These are phyloP conservation scores for Thelonectria olida DNA, from an alignment of 2,329 filamentous ascomycete species.

Conservation along the genomic window DNA sequence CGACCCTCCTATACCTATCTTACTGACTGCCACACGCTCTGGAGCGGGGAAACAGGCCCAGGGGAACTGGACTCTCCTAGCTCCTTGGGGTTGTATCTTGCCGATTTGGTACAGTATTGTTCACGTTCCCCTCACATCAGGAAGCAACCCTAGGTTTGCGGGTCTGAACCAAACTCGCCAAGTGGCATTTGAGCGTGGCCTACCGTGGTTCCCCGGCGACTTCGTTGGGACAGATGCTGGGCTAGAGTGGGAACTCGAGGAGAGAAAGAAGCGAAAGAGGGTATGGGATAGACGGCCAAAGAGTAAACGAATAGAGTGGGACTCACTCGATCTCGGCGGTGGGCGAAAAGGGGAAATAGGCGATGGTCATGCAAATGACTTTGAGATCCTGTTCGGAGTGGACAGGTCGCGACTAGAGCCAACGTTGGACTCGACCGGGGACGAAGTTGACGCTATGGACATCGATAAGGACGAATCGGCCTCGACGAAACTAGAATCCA, in stretches of 20 bases:
- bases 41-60: constrained; percentile 59
- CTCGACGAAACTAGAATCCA: not conserved
- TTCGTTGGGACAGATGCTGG: constrained; percentile 83
- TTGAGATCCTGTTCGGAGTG: constrained; percentile 70
- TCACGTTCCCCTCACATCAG: constrained; percentile 81
- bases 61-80: constrained; percentile 82
- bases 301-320: constrained; percentile 81
- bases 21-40: constrained; percentile 71
- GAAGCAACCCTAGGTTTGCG: constrained; percentile 83
- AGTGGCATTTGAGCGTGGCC: constrained; percentile 79
- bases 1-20: constrained; percentile 82
- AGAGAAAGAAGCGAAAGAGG: constrained; percentile 76
- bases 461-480: constrained; percentile 35
- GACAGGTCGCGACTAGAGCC: constrained; percentile 8
- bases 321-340: constrained; percentile 76
- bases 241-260: constrained; percentile 76
- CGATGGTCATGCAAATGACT: constrained; percentile 84
- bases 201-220: constrained; percentile 88
- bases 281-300: constrained; percentile 83
- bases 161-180: constrained; percentile 84
- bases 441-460: constrained; percentile 44
- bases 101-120: constrained; percentile 88
- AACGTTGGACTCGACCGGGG: constrained; percentile 27
- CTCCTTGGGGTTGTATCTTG: constrained; percentile 90
- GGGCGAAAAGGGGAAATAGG: constrained; percentile 85